Evolutionary conservation across 768 basidiomycete genomes (phyloP).

Genomic region (Tephrocybe sp.): DNA sequence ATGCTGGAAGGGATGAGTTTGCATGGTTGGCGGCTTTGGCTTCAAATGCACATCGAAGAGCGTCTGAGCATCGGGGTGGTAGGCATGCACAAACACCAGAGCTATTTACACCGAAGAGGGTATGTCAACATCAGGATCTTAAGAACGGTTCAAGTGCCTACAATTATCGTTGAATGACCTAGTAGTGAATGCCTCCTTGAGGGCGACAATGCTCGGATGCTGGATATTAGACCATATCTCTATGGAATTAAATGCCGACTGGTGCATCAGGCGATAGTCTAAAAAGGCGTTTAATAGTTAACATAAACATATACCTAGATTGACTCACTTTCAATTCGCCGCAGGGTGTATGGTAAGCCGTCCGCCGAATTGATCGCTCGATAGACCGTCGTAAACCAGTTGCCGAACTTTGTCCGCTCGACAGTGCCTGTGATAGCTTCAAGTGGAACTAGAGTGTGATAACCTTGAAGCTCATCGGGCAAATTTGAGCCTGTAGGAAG

Average conservation of each 20-base stretch:
- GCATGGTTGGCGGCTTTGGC: conserved; percentile 36
- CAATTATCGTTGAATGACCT: conserved; percentile 90
- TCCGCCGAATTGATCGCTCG: conserved; percentile 76
- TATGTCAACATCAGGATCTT: neutral
- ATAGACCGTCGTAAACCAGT: conserved; percentile 83
- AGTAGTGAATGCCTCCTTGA: conserved; percentile 95
- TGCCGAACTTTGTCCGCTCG: conserved; percentile 77
- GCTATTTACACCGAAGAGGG: conserved; percentile 43
- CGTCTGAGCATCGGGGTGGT: conserved; percentile 80
- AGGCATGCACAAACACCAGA: conserved; percentile 88
- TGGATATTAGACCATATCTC: conserved; percentile 83
- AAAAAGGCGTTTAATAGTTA: conserved; percentile 9
- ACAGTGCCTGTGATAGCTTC: conserved; percentile 44
- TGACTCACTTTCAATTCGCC: conserved; percentile 82
- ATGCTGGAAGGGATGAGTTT: conserved; percentile 18
- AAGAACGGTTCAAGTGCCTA: conserved; percentile 34
- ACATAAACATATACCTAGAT: conserved; percentile 1
- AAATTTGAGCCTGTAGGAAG: conserved; percentile 48
- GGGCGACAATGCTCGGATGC: conserved; percentile 81
- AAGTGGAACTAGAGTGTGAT: conserved; percentile 82
- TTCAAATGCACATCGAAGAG: conserved; percentile 78
- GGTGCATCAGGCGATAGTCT: conserved; percentile 85
- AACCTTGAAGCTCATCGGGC: conserved; percentile 87
- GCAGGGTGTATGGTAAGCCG: conserved; percentile 72
- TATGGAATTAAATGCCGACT: conserved; percentile 76